phyloP scores from a whole-genome alignment of 495 filamentous ascomycete genomes.

The Aspergillus sclerotiicarbonarius region DNA sequence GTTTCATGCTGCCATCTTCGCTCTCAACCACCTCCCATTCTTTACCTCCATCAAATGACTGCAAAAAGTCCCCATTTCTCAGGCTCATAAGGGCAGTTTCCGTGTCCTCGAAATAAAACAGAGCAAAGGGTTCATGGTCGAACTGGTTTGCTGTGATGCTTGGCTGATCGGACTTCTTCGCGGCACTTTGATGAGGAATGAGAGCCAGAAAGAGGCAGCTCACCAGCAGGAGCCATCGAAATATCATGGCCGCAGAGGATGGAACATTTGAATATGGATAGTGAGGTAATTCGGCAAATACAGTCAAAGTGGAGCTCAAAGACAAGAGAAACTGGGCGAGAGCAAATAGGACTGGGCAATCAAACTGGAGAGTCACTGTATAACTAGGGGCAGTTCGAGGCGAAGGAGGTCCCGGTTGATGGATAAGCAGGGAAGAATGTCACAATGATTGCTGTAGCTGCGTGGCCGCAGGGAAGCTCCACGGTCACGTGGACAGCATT shows the following conservation, averaged over 20 bases:
- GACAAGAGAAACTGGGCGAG: neutral
- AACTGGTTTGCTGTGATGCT: constrained; percentile 55
- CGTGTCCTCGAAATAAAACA: constrained; percentile 87
- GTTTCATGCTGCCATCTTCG: constrained; percentile 53
- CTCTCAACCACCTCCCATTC: constrained; percentile 66
- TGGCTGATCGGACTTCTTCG: constrained; percentile 51
- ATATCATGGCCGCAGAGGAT: constrained; percentile 36
- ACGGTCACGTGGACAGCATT: constrained; percentile 29
- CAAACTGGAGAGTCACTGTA: neutral
- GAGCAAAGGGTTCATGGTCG: constrained; percentile 55
- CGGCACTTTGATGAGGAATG: constrained; percentile 27
- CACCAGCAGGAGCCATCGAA: constrained; percentile 40
- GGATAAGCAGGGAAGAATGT: neutral
- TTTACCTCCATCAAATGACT: constrained; percentile 75
- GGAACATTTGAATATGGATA: constrained; percentile 33
- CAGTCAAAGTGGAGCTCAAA: neutral
- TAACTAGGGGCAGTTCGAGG: neutral
- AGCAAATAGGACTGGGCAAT: neutral
- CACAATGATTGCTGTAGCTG: constrained; percentile 14
- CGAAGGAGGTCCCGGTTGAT: neutral
- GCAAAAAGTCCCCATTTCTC: constrained; percentile 55
- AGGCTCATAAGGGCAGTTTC: constrained; percentile 69
- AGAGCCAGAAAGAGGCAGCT: constrained; percentile 37
- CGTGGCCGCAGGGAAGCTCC: constrained; percentile 35
- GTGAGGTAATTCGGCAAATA: constrained; percentile 1